Evolutionary conservation across 2,329 filamentous ascomycete species (phyloP).

Genomic region (Colletotrichum tropicicola): DNA sequence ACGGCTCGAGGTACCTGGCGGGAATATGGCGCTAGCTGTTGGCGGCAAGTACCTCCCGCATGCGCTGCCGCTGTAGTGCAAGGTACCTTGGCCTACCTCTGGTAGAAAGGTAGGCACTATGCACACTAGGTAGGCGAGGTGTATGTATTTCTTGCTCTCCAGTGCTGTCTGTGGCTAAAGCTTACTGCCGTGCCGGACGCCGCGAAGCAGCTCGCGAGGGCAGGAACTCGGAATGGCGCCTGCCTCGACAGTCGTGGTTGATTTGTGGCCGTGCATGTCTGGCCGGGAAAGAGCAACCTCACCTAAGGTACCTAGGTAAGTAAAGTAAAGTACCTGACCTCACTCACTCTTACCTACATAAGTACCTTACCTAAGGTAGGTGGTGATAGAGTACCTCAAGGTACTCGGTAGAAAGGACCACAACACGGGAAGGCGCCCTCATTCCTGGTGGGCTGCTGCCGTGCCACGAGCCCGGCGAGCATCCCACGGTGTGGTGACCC

Average conservation of each 20-base stretch:
- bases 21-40: background rate
- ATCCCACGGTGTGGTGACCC: conserved; percentile 9
- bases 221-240: background rate
- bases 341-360: no score
- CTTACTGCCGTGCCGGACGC: background rate
- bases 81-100: background rate
- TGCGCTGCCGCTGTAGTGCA: background rate
- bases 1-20: background rate
- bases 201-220: background rate
- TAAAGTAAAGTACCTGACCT: background rate
- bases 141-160: background rate
- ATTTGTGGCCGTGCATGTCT: no score
- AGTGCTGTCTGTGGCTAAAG: background rate
- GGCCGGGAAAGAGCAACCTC: no score
- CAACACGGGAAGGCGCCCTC: background rate
- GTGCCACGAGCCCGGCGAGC: background rate
- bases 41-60: background rate
- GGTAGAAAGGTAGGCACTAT: no score
- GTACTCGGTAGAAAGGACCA: background rate
- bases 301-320: background rate
- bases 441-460: background rate
- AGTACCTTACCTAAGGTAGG: no score
- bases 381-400: background rate
- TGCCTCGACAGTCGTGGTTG: no score
- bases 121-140: background rate